A percentile compares a stretch with the other conserved stretches of the same genome.
These are phyloP conservation scores for Sanghuangporus weigelae DNA, from an alignment of 1,284 basidiomycete species.

Conservation along the genomic window DNA sequence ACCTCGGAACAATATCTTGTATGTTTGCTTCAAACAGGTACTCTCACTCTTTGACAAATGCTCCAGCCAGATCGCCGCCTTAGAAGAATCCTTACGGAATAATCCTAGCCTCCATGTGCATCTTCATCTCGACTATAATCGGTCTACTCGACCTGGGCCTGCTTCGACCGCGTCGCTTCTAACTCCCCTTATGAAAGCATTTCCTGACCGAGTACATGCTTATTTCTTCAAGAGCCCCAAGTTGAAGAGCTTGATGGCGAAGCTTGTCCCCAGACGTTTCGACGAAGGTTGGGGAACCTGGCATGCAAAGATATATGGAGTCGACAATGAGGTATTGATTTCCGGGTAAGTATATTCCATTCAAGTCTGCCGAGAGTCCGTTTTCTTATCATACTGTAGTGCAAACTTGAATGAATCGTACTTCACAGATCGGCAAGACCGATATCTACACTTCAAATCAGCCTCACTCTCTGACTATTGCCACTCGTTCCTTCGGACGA, in stretches of 20 bases:
- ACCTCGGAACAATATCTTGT: slow-evolving; percentile 66
- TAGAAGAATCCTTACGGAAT: slow-evolving; percentile 52
- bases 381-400: slow-evolving; percentile 36
- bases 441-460: slow-evolving; percentile 75
- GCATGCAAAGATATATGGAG: slow-evolving; percentile 96
- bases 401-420: slow-evolving; percentile 96
- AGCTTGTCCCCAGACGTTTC: slow-evolving; percentile 84
- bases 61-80: slow-evolving; percentile 53
- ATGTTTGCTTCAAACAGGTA: slow-evolving; percentile 21
- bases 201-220: slow-evolving; percentile 72
- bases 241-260: slow-evolving; percentile 68
- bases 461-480: slow-evolving; percentile 76
- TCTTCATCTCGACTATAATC: slow-evolving; percentile 84
- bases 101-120: slow-evolving; percentile 66
- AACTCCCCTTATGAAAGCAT: slow-evolving; percentile 64
- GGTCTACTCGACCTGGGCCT: slow-evolving; percentile 82
- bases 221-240: slow-evolving; percentile 85
- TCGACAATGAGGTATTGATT: slow-evolving; percentile 88
- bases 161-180: slow-evolving; percentile 73
- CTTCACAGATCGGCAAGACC: slow-evolving; percentile 93
- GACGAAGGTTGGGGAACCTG: slow-evolving; percentile 99
- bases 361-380: slow-evolving; percentile 2
- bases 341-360: slow-evolving; percentile 66
- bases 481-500: slow-evolving; percentile 66
- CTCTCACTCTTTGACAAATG: background rate